Percentiles rank a stretch among this genome's conserved stretches.
Conservation (phyloP, 768 basidiomycete genomes). For the Naganishia onofrii region DNA sequence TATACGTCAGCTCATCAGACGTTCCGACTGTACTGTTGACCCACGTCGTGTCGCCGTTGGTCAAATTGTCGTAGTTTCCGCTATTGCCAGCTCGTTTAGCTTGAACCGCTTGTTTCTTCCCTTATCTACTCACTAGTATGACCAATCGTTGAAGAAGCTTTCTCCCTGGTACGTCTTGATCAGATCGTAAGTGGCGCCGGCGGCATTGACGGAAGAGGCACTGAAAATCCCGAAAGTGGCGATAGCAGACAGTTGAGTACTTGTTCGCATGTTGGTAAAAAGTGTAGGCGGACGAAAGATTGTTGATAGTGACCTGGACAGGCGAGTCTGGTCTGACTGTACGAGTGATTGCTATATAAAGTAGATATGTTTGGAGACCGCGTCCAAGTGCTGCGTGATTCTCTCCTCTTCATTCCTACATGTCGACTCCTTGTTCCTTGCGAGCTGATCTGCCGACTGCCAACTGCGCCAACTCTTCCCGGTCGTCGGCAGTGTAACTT, state of each 20-base stretch:
- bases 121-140: slow-evolving; percentile 55
- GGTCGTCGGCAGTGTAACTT: not conserved
- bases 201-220: not conserved
- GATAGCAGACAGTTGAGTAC: not conserved
- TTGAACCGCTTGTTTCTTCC: not conserved
- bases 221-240: not conserved
- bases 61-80: slow-evolving; percentile 61
- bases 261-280: not conserved
- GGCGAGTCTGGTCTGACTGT: not conserved
- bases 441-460: too few relatives aligned
- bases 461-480: too few relatives aligned
- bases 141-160: slow-evolving; percentile 68
- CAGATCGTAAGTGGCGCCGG: slow-evolving; percentile 55
- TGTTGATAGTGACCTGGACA: not conserved
- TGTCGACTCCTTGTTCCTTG: too few relatives aligned
- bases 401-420: not conserved
- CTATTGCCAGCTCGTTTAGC: not conserved
- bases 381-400: too few relatives aligned
- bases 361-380: not conserved
- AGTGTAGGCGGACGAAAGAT: not conserved
- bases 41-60: slow-evolving; percentile 64
- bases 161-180: slow-evolving; percentile 62
- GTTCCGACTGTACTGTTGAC: slow-evolving; percentile 37
- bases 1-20: slow-evolving; percentile 59
- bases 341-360: not conserved